Evolutionary conservation across 768 basidiomycete genomes (phyloP).

Genomic region (Lactarius psammicola): DNA sequence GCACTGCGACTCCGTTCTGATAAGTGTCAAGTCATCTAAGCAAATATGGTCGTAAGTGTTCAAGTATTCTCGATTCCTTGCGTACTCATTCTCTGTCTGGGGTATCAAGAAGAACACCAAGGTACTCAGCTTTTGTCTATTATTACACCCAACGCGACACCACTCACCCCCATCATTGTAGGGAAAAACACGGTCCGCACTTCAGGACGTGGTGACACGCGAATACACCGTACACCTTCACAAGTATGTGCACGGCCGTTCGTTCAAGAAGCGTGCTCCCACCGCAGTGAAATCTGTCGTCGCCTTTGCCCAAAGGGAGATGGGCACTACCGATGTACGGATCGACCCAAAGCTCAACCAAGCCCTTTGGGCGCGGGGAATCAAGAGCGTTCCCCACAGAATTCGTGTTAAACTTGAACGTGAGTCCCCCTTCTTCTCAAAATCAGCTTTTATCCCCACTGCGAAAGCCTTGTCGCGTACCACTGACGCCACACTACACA

Average conservation of each 20-base stretch:
- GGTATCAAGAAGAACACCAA: conserved; percentile 27
- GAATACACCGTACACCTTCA: conserved; percentile 99
- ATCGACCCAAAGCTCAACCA: conserved; percentile 97
- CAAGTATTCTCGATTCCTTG: conserved; percentile 1
- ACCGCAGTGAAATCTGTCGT: conserved; percentile 94
- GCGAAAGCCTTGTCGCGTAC: not conserved
- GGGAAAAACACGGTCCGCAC: conserved; percentile 92
- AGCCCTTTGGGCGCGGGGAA: conserved; percentile 88
- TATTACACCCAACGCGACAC: not conserved
- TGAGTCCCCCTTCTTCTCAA: conserved; percentile 42
- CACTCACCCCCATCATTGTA: not conserved
- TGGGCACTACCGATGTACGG: conserved; percentile 94
- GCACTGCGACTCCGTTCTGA: conserved; percentile 32
- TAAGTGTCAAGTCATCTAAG: conserved; percentile 49
- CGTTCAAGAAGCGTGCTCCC: conserved; percentile 98
- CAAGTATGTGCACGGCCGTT: conserved; percentile 88
- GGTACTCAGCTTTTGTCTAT: conserved; percentile 5
- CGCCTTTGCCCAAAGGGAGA: conserved; percentile 87
- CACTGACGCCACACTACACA: conserved; percentile 34
- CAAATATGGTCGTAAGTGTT: conserved; percentile 50
- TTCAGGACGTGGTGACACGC: conserved; percentile 96
- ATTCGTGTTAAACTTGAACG: conserved; percentile 93
- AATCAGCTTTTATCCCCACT: not conserved
- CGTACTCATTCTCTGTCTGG: not conserved
- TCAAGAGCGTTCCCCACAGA: conserved; percentile 91